phyloP scores from a whole-genome alignment of 805 yeast genomes.

The Nakazawaea wyomingensis region DNA sequence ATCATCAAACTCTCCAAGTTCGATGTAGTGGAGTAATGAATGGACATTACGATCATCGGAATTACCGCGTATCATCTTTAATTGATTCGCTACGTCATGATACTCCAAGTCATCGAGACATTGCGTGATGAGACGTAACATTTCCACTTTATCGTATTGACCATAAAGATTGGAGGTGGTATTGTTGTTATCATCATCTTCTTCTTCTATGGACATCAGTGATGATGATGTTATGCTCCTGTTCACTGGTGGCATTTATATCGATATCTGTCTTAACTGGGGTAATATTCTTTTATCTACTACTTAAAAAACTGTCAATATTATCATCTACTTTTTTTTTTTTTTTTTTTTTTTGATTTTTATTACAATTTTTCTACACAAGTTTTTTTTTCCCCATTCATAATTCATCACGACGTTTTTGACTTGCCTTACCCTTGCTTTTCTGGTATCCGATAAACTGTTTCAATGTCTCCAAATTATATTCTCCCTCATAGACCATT shows the following conservation, averaged over 20 bases:
- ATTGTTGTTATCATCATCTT: no score
- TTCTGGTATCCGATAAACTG: neutral
- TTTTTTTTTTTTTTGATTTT: no score
- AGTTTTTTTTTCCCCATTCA: no score
- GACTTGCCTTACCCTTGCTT: neutral
- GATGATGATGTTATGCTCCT: no score
- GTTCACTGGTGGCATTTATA: no score
- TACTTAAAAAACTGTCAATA: neutral
- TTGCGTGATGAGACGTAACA: slow-evolving; percentile 36
- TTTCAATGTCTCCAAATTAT: neutral
- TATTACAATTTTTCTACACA: no score
- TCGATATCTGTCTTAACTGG: no score
- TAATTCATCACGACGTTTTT: neutral
- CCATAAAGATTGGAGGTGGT: no score
- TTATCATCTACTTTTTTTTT: neutral
- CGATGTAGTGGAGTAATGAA: slow-evolving; percentile 31
- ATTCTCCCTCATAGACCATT: slow-evolving; percentile 5
- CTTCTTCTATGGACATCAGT: no score
- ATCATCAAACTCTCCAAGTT: slow-evolving; percentile 36
- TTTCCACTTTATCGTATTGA: slow-evolving; percentile 4
- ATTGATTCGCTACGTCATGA: slow-evolving; percentile 28
- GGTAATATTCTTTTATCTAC: no score
- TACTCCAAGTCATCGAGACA: slow-evolving; percentile 47
- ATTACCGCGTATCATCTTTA: slow-evolving; percentile 26
- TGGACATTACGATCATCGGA: slow-evolving; percentile 23